Conservation (phyloP, 1,284 basidiomycete species). For the Ceratobasidium sp. region DNA sequence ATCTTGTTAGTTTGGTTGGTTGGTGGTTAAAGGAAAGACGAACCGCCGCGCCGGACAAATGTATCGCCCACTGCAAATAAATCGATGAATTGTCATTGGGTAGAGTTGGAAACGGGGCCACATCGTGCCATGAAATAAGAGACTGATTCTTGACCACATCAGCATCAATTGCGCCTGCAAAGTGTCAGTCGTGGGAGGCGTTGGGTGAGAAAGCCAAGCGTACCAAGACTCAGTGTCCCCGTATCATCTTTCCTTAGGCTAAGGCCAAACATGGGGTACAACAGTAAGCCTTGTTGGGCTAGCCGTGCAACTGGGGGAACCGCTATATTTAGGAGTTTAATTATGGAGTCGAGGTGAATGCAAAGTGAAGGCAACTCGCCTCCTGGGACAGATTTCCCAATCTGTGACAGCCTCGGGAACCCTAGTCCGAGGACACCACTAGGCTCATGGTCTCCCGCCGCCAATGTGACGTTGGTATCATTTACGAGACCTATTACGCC, state of each 20-base stretch:
- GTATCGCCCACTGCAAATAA: constrained; percentile 82
- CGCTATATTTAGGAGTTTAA: constrained; percentile 49
- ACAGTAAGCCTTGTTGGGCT: constrained; percentile 64
- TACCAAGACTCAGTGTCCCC: constrained; percentile 70
- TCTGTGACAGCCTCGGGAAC: constrained; percentile 70
- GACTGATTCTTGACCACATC: constrained; percentile 66
- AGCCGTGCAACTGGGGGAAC: constrained; percentile 68
- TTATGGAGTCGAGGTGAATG: not conserved
- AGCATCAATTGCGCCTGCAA: constrained; percentile 69
- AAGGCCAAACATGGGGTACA: constrained; percentile 75
- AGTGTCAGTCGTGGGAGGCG: constrained; percentile 22
- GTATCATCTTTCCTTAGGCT: constrained; percentile 63
- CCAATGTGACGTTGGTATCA: constrained; percentile 64
- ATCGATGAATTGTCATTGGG: constrained; percentile 60
- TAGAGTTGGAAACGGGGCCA: constrained; percentile 72
- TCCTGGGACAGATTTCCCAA: constrained; percentile 57
- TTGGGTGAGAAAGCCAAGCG: constrained; percentile 35
- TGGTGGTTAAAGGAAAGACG: constrained; percentile 46
- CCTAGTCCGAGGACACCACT: constrained; percentile 76
- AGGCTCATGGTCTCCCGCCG: constrained; percentile 55
- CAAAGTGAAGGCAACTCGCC: constrained; percentile 54
- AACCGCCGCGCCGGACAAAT: constrained; percentile 65
- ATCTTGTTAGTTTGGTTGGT: no score
- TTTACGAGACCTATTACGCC: constrained; percentile 60
- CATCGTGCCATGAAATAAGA: constrained; percentile 70